These are phyloP conservation scores for Penicillium sclerotigenum DNA, from an alignment of 2,329 filamentous ascomycete species.

Conservation along the genomic window DNA sequence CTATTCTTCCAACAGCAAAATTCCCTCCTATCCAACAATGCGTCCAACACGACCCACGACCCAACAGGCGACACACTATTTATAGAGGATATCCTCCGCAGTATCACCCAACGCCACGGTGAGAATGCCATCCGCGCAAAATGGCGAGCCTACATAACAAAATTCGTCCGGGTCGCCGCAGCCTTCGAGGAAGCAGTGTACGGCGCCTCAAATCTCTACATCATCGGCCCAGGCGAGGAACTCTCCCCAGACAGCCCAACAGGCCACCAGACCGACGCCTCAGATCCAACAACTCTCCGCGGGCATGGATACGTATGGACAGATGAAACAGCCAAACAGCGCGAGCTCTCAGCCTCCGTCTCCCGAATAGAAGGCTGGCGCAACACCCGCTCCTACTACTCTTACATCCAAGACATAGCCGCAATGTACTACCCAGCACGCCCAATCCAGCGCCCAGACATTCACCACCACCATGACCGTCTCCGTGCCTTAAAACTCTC, in stretches of 20 bases:
- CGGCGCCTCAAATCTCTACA: constrained; percentile 80
- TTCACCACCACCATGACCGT: constrained; percentile 90
- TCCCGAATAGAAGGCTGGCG: constrained; percentile 95
- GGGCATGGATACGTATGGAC: constrained; percentile 96
- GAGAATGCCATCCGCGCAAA: constrained; percentile 87
- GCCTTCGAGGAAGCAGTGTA: constrained; percentile 96
- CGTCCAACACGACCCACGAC: constrained; percentile 50
- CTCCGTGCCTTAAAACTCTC: constrained; percentile 77
- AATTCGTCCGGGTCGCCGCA: constrained; percentile 87
- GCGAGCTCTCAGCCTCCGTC: constrained; percentile 86
- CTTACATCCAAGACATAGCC: constrained; percentile 74
- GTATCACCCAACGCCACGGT: constrained; percentile 80
- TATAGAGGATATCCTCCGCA: constrained; percentile 79
- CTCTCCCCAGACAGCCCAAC: constrained; percentile 52
- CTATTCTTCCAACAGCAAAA: constrained; percentile 79
- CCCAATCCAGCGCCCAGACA: constrained; percentile 54
- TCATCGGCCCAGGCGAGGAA: constrained; percentile 70
- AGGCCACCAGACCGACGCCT: constrained; percentile 33
- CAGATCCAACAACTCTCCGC: constrained; percentile 54
- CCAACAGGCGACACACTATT: constrained; percentile 84
- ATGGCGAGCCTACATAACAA: constrained; percentile 91
- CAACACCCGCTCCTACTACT: constrained; percentile 91
- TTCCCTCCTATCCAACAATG: constrained; percentile 24
- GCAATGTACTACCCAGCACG: constrained; percentile 38
- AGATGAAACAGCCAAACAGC: constrained; percentile 73